A percentile compares a stretch with the other conserved stretches of the same genome.
These are phyloP conservation scores for Solanum bulbocastanum DNA, from an alignment of 257 asterid species.

Conservation along the genomic window DNA sequence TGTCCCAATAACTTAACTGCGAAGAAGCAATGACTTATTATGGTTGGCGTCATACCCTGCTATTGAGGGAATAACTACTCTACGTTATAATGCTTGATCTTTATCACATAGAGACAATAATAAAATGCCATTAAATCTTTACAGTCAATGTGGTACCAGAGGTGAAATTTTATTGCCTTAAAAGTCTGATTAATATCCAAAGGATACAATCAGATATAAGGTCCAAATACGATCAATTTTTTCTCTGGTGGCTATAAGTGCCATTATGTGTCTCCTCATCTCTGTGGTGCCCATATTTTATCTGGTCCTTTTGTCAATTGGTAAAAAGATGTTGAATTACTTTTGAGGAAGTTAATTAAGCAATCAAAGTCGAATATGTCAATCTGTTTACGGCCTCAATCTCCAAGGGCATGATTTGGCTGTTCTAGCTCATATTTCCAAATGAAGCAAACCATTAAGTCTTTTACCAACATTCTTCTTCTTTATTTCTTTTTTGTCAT, in stretches of 20 bases:
- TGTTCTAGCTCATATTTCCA: background rate
- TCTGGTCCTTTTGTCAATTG: background rate
- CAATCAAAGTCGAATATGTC: background rate
- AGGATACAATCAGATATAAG: background rate
- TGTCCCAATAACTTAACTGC: background rate
- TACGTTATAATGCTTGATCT: background rate
- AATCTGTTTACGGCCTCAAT: background rate
- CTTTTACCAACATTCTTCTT: background rate
- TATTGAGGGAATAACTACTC: background rate
- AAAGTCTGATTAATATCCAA: background rate
- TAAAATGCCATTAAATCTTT: background rate
- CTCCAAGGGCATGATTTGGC: background rate
- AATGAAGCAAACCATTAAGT: background rate
- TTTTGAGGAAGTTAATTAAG: background rate
- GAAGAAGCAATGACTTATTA: background rate
- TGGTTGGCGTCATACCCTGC: background rate
- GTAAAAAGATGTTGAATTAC: background rate
- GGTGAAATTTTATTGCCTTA: background rate
- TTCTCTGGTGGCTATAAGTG: background rate
- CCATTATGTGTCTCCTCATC: background rate
- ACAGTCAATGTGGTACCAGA: background rate
- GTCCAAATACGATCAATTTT: background rate
- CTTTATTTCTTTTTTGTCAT: background rate
- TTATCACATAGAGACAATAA: background rate
- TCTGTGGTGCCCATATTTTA: background rate